These are phyloP conservation scores for Aspergillus nomiae DNA, from an alignment of 2,329 filamentous ascomycete genomes.

Conservation along the genomic window DNA sequence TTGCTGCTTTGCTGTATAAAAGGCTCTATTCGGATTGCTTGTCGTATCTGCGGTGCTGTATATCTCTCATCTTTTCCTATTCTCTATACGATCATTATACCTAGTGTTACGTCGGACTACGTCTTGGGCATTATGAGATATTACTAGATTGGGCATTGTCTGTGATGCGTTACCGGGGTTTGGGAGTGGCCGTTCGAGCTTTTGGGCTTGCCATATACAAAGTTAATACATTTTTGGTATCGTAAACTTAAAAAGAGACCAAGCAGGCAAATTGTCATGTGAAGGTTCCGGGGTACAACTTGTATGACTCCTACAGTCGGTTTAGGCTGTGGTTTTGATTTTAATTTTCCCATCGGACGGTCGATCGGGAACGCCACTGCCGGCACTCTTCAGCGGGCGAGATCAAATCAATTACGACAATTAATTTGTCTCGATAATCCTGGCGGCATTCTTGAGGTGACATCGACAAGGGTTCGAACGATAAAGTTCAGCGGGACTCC, in stretches of 20 bases:
- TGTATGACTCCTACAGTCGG: too few species aligned
- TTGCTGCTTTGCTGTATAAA: background rate
- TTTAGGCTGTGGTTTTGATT: background rate
- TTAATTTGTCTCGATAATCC: background rate
- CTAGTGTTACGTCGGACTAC: background rate
- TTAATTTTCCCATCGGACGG: background rate
- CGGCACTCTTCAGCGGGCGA: background rate
- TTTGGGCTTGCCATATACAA: background rate
- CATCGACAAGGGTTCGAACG: background rate
- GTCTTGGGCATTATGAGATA: background rate
- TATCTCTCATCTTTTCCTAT: conserved; percentile 6
- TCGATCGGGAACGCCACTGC: background rate
- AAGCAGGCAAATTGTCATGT: background rate
- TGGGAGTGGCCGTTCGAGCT: background rate
- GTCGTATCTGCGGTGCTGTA: conserved; percentile 5
- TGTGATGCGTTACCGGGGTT: conserved; percentile 1
- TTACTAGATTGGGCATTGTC: conserved; percentile 1
- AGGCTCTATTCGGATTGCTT: background rate
- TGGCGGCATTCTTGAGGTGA: background rate
- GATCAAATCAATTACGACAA: background rate
- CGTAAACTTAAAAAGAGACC: background rate
- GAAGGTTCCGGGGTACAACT: background rate
- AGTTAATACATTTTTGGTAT: background rate
- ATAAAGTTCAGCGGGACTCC: conserved; percentile 15
- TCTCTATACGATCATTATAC: conserved; percentile 1